These are phyloP conservation scores for Ceratopteris richardii DNA, from an alignment of 75 land plant genomes.

Conservation along the genomic window DNA sequence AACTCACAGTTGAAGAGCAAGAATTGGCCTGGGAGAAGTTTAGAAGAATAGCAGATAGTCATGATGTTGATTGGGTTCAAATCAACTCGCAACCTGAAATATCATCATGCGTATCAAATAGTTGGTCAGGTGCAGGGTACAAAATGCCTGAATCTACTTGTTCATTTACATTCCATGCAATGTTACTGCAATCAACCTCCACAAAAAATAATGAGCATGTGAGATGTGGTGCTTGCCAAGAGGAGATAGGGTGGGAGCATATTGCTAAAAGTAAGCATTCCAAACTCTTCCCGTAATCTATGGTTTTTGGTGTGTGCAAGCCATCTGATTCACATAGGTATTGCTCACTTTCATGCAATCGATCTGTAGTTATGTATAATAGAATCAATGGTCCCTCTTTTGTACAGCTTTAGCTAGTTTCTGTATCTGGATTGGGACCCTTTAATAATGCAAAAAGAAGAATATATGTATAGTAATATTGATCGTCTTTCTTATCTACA, in stretches of 20 bases:
- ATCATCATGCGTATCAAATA: background rate
- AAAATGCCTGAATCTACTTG: background rate
- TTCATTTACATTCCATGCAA: background rate
- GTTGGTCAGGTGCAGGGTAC: background rate
- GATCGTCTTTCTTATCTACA: too few relatives aligned
- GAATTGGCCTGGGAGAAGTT: constrained; percentile 79
- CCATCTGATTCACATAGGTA: too few relatives aligned
- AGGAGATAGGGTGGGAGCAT: constrained; percentile 3
- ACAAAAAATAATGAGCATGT: background rate
- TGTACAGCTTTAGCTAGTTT: too few relatives aligned
- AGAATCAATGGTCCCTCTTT: too few relatives aligned
- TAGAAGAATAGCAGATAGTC: constrained; percentile 26
- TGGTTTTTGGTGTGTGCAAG: too few relatives aligned
- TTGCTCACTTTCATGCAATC: too few relatives aligned
- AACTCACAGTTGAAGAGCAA: constrained; percentile 84
- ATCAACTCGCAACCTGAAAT: background rate
- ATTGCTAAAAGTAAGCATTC: background rate
- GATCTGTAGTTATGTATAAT: too few relatives aligned
- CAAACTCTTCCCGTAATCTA: background rate
- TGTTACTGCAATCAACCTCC: background rate
- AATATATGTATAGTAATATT: too few relatives aligned
- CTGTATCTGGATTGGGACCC: too few relatives aligned
- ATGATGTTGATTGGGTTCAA: constrained; percentile 4
- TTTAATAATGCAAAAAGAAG: too few relatives aligned
- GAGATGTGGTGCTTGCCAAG: background rate